A percentile compares a stretch with the other conserved stretches of the same genome.
Evolutionary conservation across 768 basidiomycete species (phyloP).

Genomic region (Phylloporus rhodoxanthus): DNA sequence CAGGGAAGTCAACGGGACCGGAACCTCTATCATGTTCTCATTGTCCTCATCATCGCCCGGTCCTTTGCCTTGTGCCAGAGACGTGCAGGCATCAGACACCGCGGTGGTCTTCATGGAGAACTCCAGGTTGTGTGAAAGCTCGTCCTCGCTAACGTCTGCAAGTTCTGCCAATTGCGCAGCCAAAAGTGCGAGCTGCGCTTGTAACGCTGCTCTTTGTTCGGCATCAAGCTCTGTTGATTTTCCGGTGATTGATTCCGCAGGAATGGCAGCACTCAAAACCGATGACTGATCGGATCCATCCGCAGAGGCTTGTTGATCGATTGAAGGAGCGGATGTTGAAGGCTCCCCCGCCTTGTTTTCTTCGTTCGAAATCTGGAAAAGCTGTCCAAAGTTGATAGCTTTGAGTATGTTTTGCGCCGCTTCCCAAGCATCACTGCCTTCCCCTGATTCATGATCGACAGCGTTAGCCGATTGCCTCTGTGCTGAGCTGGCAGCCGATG

Average conservation of each 20-base stretch:
- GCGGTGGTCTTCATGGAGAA: constrained; percentile 1
- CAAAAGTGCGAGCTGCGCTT: constrained; percentile 66
- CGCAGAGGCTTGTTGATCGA: neutral
- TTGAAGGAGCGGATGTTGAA: constrained; percentile 1
- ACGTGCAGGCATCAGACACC: neutral
- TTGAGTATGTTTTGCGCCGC: constrained; percentile 73
- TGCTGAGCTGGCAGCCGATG: neutral
- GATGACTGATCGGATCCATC: constrained; percentile 5
- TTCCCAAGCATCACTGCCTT: constrained; percentile 63
- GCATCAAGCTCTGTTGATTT: constrained; percentile 29
- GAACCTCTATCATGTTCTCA: constrained; percentile 28
- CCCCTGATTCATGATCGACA: constrained; percentile 31
- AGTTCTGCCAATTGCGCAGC: constrained; percentile 70
- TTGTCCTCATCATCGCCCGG: constrained; percentile 13
- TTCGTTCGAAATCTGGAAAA: constrained; percentile 38
- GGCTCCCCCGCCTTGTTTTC: constrained; percentile 16
- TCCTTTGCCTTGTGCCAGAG: constrained; percentile 1
- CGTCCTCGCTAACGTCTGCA: constrained; percentile 38
- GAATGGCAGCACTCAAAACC: neutral
- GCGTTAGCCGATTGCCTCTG: constrained; percentile 11
- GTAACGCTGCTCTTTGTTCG: constrained; percentile 58
- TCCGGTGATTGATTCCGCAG: constrained; percentile 5
- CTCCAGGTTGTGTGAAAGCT: constrained; percentile 25
- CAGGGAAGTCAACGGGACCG: constrained; percentile 18
- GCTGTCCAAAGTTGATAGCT: constrained; percentile 65